These are phyloP conservation scores for Candida tibetensis DNA, from an alignment of 805 yeast species.

Conservation along the genomic window DNA sequence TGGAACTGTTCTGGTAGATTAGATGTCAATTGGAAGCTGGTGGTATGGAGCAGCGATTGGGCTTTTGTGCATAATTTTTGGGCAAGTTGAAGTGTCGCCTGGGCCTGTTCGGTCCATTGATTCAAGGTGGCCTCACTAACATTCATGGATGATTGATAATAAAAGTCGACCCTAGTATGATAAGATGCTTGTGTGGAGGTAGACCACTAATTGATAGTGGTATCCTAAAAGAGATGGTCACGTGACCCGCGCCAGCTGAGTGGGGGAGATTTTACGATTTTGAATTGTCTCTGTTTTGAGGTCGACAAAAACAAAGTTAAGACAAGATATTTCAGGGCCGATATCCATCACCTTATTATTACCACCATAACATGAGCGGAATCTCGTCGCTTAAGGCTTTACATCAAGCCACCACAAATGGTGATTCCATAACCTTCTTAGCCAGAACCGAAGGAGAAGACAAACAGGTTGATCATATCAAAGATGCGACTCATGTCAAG, in stretches of 20 bases:
- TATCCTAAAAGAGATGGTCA: too few species aligned
- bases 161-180: too few species aligned
- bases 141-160: background rate
- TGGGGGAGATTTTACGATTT: too few species aligned
- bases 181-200: too few species aligned
- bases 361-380: conserved; percentile 13
- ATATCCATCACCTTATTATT: too few species aligned
- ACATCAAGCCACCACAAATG: conserved; percentile 24
- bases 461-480: conserved; percentile 21
- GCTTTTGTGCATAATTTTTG: conserved; percentile 33
- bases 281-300: too few species aligned
- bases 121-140: conserved; percentile 10
- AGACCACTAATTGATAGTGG: too few species aligned
- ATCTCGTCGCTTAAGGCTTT: conserved; percentile 23
- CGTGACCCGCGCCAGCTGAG: too few species aligned
- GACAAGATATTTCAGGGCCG: too few species aligned
- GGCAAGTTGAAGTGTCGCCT: conserved; percentile 26
- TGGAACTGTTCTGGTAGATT: conserved; percentile 23
- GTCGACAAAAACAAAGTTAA: too few species aligned
- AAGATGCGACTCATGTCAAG: conserved; percentile 34
- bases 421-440: conserved; percentile 21
- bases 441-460: conserved; percentile 13
- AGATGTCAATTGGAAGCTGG: conserved; percentile 20
- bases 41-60: conserved; percentile 26
- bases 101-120: conserved; percentile 32